Conservation (phyloP, 371 early-diverging fungal species). For the Apophysomyces variabilis region DNA sequence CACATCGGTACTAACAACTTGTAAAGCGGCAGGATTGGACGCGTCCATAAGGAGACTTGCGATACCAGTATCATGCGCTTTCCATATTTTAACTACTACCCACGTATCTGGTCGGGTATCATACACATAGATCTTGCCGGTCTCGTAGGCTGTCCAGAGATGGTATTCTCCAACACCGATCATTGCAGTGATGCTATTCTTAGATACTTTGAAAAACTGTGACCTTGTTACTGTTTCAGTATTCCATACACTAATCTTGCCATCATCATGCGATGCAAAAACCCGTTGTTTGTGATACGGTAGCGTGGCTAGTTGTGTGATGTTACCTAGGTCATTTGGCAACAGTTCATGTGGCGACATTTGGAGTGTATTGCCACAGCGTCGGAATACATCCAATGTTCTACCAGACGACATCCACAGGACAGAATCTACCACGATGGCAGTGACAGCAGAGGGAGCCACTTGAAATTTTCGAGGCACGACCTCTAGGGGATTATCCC, state of each 20-base stretch:
- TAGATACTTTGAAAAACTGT: slow-evolving; percentile 58
- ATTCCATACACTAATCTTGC: slow-evolving; percentile 80
- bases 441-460: slow-evolving; percentile 26
- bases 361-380: neutral
- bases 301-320: slow-evolving; percentile 62
- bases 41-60: slow-evolving; percentile 62
- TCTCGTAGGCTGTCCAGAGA: slow-evolving; percentile 82
- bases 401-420: slow-evolving; percentile 56
- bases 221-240: slow-evolving; percentile 46
- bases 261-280: slow-evolving; percentile 81
- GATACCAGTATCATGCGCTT: slow-evolving; percentile 66
- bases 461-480: slow-evolving; percentile 12
- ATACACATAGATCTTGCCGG: slow-evolving; percentile 81
- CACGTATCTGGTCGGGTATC: slow-evolving; percentile 63
- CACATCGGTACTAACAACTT: slow-evolving; percentile 64
- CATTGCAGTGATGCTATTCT: slow-evolving; percentile 74
- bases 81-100: slow-evolving; percentile 75
- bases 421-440: slow-evolving; percentile 50
- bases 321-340: slow-evolving; percentile 60
- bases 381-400: slow-evolving; percentile 18
- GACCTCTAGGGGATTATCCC: slow-evolving; percentile 18
- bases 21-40: slow-evolving; percentile 46
- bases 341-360: slow-evolving; percentile 35
- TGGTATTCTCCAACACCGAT: slow-evolving; percentile 63
- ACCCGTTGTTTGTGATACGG: slow-evolving; percentile 54